phyloP scores from a whole-genome alignment of 495 filamentous ascomycete species.

The Neurospora africana region DNA sequence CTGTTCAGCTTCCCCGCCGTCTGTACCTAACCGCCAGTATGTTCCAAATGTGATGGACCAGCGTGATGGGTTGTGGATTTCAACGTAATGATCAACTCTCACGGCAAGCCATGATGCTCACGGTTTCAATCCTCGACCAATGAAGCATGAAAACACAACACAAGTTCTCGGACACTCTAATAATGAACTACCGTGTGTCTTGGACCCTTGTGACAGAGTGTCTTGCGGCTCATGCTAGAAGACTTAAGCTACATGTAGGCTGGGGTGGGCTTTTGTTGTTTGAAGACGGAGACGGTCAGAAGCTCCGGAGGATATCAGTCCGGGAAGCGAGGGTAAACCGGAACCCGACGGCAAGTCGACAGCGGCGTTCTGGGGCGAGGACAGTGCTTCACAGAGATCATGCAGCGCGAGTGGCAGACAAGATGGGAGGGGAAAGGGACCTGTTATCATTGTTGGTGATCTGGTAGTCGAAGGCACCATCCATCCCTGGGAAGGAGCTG shows the following conservation, averaged over 20 bases:
- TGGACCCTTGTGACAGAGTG: background rate
- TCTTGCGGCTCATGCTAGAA: too few relatives aligned
- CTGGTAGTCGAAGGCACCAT: too few relatives aligned
- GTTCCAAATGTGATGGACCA: background rate
- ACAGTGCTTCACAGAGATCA: constrained; percentile 3
- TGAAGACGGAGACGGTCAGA: too few relatives aligned
- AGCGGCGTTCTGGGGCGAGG: too few relatives aligned
- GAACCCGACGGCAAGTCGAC: too few relatives aligned
- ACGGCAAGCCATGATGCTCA: background rate
- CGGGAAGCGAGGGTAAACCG: too few relatives aligned
- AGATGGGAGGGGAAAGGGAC: constrained; percentile 8
- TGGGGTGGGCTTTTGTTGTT: too few relatives aligned
- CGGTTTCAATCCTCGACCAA: background rate
- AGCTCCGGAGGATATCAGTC: too few relatives aligned
- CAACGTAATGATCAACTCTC: background rate
- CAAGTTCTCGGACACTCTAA: background rate
- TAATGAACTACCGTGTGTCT: background rate
- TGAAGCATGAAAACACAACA: background rate
- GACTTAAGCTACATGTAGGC: too few relatives aligned
- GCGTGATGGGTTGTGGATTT: background rate
- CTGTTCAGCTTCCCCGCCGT: background rate
- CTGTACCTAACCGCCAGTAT: background rate
- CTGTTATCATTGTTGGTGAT: too few relatives aligned
- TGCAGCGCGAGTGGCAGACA: constrained; percentile 9
- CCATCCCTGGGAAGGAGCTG: too few relatives aligned